Base-by-base conservation (phyloP, 2,329 filamentous ascomycete genomes). In the Ophiostoma ips region DNA sequence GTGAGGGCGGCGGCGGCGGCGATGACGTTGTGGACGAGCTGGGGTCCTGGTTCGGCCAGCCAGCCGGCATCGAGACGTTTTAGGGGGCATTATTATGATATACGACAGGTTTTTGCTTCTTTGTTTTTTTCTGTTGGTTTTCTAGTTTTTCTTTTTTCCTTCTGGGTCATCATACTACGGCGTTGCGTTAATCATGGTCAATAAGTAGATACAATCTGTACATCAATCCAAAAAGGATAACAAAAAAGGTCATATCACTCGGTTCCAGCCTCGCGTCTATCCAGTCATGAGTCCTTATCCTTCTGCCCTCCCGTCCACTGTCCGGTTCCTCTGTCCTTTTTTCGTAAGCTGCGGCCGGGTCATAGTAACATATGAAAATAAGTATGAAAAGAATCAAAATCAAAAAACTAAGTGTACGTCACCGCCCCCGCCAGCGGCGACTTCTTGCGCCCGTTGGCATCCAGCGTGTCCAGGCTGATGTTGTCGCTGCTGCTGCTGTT, bases 1-100 rank as follows among this genome's bases (percentile, higher is more conserved):
- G 64, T 55, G 71, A 70, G 13, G 71, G 63, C 3, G 76, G 79
- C 62, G 87, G 21, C 16, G 48, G 28, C 19, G 68, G 60, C 7
- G 60, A 71, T 18, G 24, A 8, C 24, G 24, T 28, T 28, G 71
- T 65, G 5, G 77, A 80, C 62, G 87, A 94, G 64, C 65, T 95
- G 50, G 79, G 77, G 1, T 72, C 75, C 24, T 95, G 89, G 89
- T 95, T 87, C 66, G 89, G 90, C 3, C 79, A 73, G 51, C 72
- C 79, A n/a, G 76, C 77, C 9, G 77, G 77, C 1, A 67, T 83
- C 52, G 82, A 84, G 56, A 77, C 84, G 18, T 87, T 92, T 60
- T 92, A 46, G 4, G 12, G n/a, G 18, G 13, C n/a, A 28, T 21
- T 34, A 11, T 30, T 49, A 21, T 28, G n/a, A 34, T 33, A 12